Base-by-base conservation (phyloP, 2,329 filamentous ascomycete genomes). In the Fusarium abutilonis region DNA sequence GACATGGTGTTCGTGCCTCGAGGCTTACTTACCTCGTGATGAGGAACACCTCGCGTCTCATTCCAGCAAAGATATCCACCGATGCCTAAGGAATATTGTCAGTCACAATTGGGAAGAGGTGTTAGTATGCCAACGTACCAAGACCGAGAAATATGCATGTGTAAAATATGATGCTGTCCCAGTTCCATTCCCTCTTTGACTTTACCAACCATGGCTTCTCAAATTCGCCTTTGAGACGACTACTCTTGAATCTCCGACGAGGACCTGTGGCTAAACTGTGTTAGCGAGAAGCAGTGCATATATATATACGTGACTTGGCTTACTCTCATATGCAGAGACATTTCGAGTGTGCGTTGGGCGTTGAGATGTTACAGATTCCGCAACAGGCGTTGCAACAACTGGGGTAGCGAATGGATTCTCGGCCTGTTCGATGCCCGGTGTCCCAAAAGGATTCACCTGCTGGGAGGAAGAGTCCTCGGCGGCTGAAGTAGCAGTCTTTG, bases 221-320 rank as follows among this genome's bases (percentile, higher is more conserved):
- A 40, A 67, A 69, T 17, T 66, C 65, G 35, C 67, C 67, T 5
- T 55, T 52, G 6, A 70, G 65, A 7, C 65, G 63, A 26, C 67
- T 70, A 11, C 67, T 70, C 42, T 57, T 67, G 63, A 70, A 70
- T 32, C 67, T 21, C 72, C 75, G 60, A 78, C 82, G 4, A 3
- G 53, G 46, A 0, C 54, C 55, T n/a, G 50, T 9, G 0, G 34
- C 57, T 69, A 15, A 4, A 15, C 7, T 4, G 0, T 1, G 15
- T 66, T 4, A 66, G 36, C 14, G 3, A 15, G 3, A 36, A 32
- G 2, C 0, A 9, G 8, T 35, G 14, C 11, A 13, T 13, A 3
- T 9, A 32, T 14, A 1, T 8, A 2, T 14, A 31, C 2, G 1
- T 2, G 8, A 11, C 7, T 10, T 15, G 1, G 47, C 57, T n/a